Percentiles rank a stretch among this genome's conserved stretches.
phyloP scores from a whole-genome alignment of 1,284 basidiomycete species.

The Tilletiopsis washingtonensis region DNA sequence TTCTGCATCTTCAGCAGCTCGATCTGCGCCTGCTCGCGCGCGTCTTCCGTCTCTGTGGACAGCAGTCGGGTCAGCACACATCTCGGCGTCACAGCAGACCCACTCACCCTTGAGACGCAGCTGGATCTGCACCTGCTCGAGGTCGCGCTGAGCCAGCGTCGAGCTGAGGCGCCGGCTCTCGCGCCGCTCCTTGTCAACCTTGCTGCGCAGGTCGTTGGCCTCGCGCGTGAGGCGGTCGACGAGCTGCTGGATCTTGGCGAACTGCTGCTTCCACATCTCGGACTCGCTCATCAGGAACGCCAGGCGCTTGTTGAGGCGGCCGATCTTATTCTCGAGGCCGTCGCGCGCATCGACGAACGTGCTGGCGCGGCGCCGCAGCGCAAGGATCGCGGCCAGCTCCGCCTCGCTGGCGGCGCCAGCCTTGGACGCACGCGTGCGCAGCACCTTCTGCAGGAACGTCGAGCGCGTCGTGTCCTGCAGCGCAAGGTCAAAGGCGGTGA shows the following conservation, averaged over 20 bases:
- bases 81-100: too few species aligned
- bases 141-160: conserved; percentile 29
- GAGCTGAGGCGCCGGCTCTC: conserved; percentile 69
- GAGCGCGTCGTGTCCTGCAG: conserved; percentile 31
- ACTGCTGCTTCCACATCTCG: conserved; percentile 77
- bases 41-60: conserved; percentile 34
- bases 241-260: conserved; percentile 80
- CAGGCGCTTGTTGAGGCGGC: conserved; percentile 55
- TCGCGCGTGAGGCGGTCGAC: conserved; percentile 76
- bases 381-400: conserved; percentile 31
- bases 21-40: conserved; percentile 31
- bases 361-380: conserved; percentile 61
- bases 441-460: conserved; percentile 29
- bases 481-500: conserved; percentile 79
- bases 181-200: conserved; percentile 78
- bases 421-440: conserved; percentile 21
- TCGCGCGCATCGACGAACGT: conserved; percentile 75
- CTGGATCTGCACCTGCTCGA: conserved; percentile 33
- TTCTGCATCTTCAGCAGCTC: conserved; percentile 33
- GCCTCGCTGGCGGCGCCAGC: conserved; percentile 22
- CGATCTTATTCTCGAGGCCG: conserved; percentile 68
- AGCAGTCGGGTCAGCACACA: conserved; percentile 31
- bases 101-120: conserved; percentile 33
- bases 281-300: conserved; percentile 86
- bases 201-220: conserved; percentile 65